These are phyloP conservation scores for Euclidium syriacum DNA, from an alignment of 345 rosid genomes.

Conservation along the genomic window DNA sequence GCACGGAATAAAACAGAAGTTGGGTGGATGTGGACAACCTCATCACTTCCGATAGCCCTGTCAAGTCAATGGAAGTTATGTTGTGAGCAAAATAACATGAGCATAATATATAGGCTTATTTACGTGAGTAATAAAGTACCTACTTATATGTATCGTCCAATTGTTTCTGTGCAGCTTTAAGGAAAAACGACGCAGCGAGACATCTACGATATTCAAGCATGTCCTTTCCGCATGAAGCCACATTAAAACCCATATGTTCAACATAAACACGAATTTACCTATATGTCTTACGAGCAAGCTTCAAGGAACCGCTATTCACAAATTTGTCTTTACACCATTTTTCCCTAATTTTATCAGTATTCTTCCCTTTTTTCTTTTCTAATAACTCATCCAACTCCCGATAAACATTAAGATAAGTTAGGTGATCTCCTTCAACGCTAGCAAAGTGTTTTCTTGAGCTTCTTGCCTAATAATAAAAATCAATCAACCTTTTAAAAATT, in stretches of 20 bases:
- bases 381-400: conserved; percentile 62
- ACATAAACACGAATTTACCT: conserved; percentile 77
- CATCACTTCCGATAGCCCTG: conserved; percentile 89
- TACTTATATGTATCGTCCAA: conserved; percentile 86
- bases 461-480: conserved; percentile 54
- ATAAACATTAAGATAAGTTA: conserved; percentile 76
- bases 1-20: conserved; percentile 65
- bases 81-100: too few species aligned
- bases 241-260: conserved; percentile 68
- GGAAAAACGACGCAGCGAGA: conserved; percentile 89
- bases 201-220: conserved; percentile 74
- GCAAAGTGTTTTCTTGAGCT: conserved; percentile 67
- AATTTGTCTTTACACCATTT: conserved; percentile 93
- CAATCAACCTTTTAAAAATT: background rate
- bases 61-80: background rate
- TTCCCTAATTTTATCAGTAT: conserved; percentile 51
- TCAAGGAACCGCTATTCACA: conserved; percentile 65
- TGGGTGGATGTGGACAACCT: conserved; percentile 84
- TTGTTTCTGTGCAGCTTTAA: conserved; percentile 88
- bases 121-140: background rate
- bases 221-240: conserved; percentile 80
- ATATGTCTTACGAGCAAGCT: conserved; percentile 79
- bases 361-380: conserved; percentile 51
- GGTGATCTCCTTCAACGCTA: conserved; percentile 88
- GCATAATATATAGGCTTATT: too few species aligned